A percentile compares a stretch with the other conserved stretches of the same genome.
Evolutionary conservation across 805 yeast genomes (phyloP).

Genomic region (Saccharomycopsis capsularis): DNA sequence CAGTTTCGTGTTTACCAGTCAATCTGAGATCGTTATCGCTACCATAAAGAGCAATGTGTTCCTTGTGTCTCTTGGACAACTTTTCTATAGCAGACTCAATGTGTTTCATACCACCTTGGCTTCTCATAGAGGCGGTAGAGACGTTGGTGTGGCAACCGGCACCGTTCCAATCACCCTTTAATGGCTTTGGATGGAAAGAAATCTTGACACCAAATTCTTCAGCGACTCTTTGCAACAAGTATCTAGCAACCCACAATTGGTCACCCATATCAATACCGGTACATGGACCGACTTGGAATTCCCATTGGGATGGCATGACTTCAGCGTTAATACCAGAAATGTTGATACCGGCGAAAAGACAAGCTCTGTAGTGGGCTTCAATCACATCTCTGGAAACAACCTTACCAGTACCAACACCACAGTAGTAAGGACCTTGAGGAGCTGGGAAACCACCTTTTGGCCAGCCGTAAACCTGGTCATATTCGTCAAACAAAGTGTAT

Average conservation of each 20-base stretch:
- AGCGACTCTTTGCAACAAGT: slow-evolving; percentile 86
- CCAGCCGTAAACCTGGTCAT: slow-evolving; percentile 92
- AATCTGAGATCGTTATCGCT: slow-evolving; percentile 91
- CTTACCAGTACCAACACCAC: slow-evolving; percentile 99
- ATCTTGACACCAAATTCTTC: slow-evolving; percentile 99
- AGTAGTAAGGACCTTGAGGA: slow-evolving; percentile 99
- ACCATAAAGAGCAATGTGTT: slow-evolving; percentile 94
- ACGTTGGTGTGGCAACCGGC: slow-evolving; percentile 99
- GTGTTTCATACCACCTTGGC: slow-evolving; percentile 90
- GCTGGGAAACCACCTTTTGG: slow-evolving; percentile 99
- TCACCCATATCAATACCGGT: slow-evolving; percentile 95
- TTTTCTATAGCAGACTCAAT: slow-evolving; percentile 90
- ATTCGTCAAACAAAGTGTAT: slow-evolving; percentile 91
- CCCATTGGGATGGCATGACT: slow-evolving; percentile 99
- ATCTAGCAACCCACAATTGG: slow-evolving; percentile 94
- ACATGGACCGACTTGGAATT: slow-evolving; percentile 99
- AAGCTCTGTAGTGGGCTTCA: slow-evolving; percentile 98
- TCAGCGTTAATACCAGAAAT: slow-evolving; percentile 98
- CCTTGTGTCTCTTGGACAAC: slow-evolving; percentile 92
- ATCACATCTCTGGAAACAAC: slow-evolving; percentile 97
- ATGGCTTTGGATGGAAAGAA: slow-evolving; percentile 98
- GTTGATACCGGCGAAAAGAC: slow-evolving; percentile 84
- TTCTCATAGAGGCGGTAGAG: slow-evolving; percentile 86
- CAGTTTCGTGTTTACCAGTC: slow-evolving; percentile 98
- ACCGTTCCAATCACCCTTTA: slow-evolving; percentile 99